Evolutionary conservation across 352 stramenopile species (phyloP), one percentile per base, ranked within the genome.

Genomic region (Globisporangium carolinianum): DNA sequence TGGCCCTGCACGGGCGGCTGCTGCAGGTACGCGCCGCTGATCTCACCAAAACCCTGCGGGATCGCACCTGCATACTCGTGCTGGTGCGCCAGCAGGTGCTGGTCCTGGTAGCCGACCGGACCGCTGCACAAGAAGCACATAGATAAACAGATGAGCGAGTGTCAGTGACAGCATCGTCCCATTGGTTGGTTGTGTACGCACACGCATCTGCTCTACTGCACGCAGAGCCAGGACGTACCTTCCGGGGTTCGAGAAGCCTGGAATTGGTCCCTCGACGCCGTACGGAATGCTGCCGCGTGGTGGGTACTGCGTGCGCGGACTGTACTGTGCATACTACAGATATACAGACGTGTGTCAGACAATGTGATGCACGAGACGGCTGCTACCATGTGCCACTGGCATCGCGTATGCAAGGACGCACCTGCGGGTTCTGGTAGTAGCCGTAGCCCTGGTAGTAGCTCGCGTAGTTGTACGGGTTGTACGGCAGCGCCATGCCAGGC

Each of bases 391-490:
- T 47, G 39, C 18, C 11, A 39, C 6, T 46, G 17, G 14, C 9
- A 9, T 5, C 50, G 36, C 10, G 18, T 38, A 47, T 45, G 24
- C 53, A 42, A 9, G 15, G 18, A 51, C 66, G 46, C 53, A 89
- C 79, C 75, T 91, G 85, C 8, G 82, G 85, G 68, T 91, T 94
- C 63, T 92, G 83, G 68, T 93, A 94, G 68, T 94, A 94, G 38
- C 80, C 79, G 62, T 93, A 94, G 59, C 80, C 79, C 62, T 92
- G 85, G 68, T 92, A 94, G 69, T 93, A 91, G 43, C 67, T 79
- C 41, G 67, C 73, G 63, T 94, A 94, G 65, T 89, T 94, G 73
- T 94, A 94, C 54, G 85, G 85, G 69, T 94, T 92, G 79, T 92
- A 94, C 7, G 78, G 79, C 70, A 94, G 68, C 17, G 85, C 81